Base-by-base conservation (phyloP, 495 filamentous ascomycete species). In the Hyaloscypha hepaticicola region DNA sequence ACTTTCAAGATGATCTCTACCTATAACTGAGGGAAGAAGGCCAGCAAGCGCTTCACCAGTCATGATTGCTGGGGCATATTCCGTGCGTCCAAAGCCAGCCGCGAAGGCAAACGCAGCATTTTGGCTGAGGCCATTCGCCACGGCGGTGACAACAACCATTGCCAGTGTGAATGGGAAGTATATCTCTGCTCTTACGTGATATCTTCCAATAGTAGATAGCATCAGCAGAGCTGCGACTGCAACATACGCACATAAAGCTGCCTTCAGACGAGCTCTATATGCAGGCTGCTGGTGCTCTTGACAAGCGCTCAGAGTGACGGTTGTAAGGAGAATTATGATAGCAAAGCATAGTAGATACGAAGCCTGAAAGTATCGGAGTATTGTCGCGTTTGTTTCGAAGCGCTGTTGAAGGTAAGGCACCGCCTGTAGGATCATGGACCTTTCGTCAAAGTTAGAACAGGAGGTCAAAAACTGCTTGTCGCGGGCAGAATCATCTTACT, bases 391-490 rank as follows among this genome's bases (percentile, higher is more conserved):
- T 34, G 81, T 82, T 29, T 79, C 74, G 73, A 98, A 96, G 59
- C 94, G 92, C 58, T 76, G 78, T 69, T 92, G 86, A 80, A 98
- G 96, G 79, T 96, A 96, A 6, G 92, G 90, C 14, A 89, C 90
- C 3, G 92, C 92, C 14, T 93, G 93, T 61, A 98, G 86, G 78
- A 97, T 96, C 92, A 96, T 96, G 78, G 96, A 97, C 92, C 92
- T 96, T 59, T 60, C 59, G 12, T n/a, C 31, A 33, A 33, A 7
- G 31, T 33, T 33, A 33, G 31, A 33, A 33, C 31, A 33, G 12
- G 66, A 55, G 70, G 14, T 31, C 25, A 1, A 49, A n/a, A n/a
- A n/a, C n/a, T n/a, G n/a, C n/a, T n/a, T n/a, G n/a, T n/a, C n/a
- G n/a, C n/a, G n/a, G n/a, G n/a, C n/a, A n/a, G n/a, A n/a, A n/a